These are phyloP conservation scores for Botrytis porri DNA, from an alignment of 2,329 filamentous ascomycete species.

Conservation along the genomic window DNA sequence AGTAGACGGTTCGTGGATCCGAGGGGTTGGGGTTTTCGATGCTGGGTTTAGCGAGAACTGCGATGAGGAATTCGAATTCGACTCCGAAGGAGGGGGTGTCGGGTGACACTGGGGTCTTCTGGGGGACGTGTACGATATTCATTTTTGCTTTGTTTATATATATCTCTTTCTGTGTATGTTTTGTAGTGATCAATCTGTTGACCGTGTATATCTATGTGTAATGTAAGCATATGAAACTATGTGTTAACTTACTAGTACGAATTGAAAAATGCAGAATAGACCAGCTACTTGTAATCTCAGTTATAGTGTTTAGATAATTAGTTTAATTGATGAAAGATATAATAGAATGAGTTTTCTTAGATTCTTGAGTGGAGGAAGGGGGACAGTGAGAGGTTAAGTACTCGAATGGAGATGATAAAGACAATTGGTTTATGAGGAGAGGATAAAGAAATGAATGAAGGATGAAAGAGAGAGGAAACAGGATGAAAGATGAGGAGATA, in stretches of 20 bases:
- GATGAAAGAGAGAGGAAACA: neutral
- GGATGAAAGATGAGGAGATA: too few species aligned
- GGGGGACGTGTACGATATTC: neutral
- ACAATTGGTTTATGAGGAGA: neutral
- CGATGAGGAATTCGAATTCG: slow-evolving; percentile 30
- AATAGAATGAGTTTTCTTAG: neutral
- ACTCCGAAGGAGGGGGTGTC: slow-evolving; percentile 30
- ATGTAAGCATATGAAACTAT: neutral
- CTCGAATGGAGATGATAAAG: neutral
- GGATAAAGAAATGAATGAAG: neutral
- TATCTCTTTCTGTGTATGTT: neutral
- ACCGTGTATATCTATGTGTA: neutral
- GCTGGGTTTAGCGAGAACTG: neutral
- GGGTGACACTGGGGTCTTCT: neutral
- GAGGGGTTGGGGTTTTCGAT: neutral
- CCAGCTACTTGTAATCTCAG: neutral
- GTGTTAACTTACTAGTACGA: neutral
- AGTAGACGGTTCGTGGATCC: neutral
- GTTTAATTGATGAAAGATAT: neutral
- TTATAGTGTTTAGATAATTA: neutral
- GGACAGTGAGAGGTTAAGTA: neutral
- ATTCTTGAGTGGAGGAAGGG: neutral
- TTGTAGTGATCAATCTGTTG: neutral
- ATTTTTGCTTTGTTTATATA: neutral
- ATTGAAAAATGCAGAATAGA: neutral